Evolutionary conservation across 202 grass and related monocot genomes (phyloP).

Genomic region (Alloteropsis angusta): DNA sequence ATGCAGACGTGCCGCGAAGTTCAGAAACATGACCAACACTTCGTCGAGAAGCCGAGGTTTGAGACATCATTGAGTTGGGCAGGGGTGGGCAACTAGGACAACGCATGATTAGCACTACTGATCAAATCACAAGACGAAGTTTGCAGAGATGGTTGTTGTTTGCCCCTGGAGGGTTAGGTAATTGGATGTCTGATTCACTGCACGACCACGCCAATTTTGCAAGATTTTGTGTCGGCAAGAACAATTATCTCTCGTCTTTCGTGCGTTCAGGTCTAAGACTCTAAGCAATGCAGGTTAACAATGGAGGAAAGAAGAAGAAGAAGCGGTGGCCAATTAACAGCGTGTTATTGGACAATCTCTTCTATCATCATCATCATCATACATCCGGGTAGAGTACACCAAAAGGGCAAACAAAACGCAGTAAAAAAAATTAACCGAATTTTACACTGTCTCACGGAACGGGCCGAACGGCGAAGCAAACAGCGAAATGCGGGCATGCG

Average conservation of each 20-base stretch:
- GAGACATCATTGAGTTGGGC: neutral
- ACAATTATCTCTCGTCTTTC: neutral
- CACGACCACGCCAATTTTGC: neutral
- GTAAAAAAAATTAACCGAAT: neutral
- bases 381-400: neutral
- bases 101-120: neutral
- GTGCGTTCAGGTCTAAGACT: neutral
- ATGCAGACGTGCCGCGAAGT: neutral
- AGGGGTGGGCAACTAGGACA: neutral
- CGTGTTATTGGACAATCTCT: neutral
- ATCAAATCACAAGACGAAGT: neutral
- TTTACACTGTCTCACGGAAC: neutral
- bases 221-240: neutral
- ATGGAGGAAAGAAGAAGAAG: too few relatives aligned
- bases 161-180: neutral
- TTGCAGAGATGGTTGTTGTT: neutral
- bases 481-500: neutral
- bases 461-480: neutral
- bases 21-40: constrained; percentile 19
- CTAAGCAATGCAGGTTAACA: too few relatives aligned
- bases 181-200: neutral
- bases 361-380: neutral
- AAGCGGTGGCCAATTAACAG: neutral
- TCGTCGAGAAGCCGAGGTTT: neutral
- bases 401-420: constrained; percentile 1